These are phyloP conservation scores for Lotmaria passim DNA, from an alignment of 208 protist species.

Conservation along the genomic window DNA sequence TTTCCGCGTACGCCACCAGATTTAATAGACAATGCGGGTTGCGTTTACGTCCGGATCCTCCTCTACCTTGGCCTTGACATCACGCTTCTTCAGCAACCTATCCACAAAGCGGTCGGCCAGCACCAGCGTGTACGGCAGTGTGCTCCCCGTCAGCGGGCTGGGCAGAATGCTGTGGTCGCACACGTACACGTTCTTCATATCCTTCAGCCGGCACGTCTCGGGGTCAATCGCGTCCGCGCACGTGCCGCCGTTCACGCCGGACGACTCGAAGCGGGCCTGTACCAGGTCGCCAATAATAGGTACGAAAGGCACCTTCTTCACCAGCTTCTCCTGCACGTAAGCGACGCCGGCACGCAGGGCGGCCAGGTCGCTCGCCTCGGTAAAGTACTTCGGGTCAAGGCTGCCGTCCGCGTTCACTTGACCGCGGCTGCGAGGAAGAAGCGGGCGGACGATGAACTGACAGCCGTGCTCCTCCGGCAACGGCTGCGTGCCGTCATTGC, in stretches of 20 bases:
- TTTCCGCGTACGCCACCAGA: not conserved
- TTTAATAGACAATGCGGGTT: slow-evolving; percentile 76
- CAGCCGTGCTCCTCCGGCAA: slow-evolving; percentile 64
- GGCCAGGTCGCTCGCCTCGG: slow-evolving; percentile 48
- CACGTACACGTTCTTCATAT: slow-evolving; percentile 70
- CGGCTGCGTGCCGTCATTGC: slow-evolving; percentile 69
- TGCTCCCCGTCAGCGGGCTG: slow-evolving; percentile 48
- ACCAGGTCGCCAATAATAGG: slow-evolving; percentile 55
- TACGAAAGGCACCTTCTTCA: slow-evolving; percentile 48
- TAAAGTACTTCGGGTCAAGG: slow-evolving; percentile 76
- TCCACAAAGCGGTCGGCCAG: slow-evolving; percentile 72
- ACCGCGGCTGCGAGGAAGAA: slow-evolving; percentile 74
- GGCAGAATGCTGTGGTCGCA: slow-evolving; percentile 79
- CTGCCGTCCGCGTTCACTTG: slow-evolving; percentile 51
- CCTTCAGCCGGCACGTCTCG: slow-evolving; percentile 55
- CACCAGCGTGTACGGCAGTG: slow-evolving; percentile 72
- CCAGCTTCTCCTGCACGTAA: slow-evolving; percentile 61
- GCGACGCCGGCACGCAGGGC: slow-evolving; percentile 52
- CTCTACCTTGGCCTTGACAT: slow-evolving; percentile 48
- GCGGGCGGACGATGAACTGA: slow-evolving; percentile 73
- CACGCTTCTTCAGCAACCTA: slow-evolving; percentile 55
- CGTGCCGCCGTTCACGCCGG: slow-evolving; percentile 69
- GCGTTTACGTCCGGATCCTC: slow-evolving; percentile 25
- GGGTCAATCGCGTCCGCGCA: slow-evolving; percentile 61
- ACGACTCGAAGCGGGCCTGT: slow-evolving; percentile 63